Percentiles rank a stretch among this genome's conserved stretches.
Evolutionary conservation across 139 green algal genomes (phyloP).

Genomic region (Closterium sp.): DNA sequence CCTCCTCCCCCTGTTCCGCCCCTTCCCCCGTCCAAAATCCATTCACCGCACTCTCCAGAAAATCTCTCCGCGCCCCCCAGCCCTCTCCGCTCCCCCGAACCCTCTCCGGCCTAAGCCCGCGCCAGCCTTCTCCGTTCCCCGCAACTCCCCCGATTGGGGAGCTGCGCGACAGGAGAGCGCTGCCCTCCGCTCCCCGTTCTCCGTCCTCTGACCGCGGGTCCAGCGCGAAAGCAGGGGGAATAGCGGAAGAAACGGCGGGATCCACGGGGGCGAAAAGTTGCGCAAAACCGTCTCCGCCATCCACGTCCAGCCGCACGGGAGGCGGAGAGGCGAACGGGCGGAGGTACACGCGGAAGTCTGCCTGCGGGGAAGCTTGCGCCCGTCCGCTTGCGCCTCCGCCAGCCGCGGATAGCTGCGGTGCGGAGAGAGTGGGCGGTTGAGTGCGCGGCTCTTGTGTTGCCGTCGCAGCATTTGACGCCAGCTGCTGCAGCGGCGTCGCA

Average conservation of each 20-base stretch:
- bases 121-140: not conserved
- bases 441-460: not conserved
- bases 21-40: not conserved
- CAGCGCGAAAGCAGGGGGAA: not conserved
- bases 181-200: not conserved
- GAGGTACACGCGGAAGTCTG: not conserved
- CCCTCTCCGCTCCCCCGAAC: not conserved
- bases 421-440: not conserved
- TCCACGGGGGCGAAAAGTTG: not conserved
- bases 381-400: not conserved
- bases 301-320: not conserved
- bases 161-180: not conserved
- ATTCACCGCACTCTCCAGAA: not conserved
- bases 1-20: not conserved
- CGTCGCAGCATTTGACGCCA: not conserved
- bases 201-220: not conserved
- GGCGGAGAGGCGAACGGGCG: not conserved
- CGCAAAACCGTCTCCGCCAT: not conserved
- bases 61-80: not conserved
- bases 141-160: not conserved
- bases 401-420: not conserved
- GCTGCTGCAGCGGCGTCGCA: not conserved
- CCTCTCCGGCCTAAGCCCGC: not conserved
- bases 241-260: not conserved
- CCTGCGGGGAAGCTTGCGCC: not conserved